Evolutionary conservation across 2,329 filamentous ascomycete species (phyloP).

Genomic region (Fragosphaeria purpurea): DNA sequence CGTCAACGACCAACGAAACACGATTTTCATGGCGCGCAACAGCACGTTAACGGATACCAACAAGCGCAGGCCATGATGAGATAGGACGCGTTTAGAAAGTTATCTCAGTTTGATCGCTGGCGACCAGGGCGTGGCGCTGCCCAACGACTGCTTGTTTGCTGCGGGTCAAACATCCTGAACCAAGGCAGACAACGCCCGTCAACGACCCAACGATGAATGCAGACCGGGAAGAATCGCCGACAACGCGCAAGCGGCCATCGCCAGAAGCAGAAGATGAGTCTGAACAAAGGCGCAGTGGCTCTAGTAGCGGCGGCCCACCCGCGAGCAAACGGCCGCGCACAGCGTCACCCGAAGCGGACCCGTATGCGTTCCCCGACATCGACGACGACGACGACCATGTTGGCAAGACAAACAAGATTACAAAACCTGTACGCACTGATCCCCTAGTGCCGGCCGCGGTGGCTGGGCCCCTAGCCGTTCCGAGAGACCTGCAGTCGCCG

Average conservation of each 20-base stretch:
- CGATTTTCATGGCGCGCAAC: too few species aligned
- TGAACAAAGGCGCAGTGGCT: background rate
- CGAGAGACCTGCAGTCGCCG: too few species aligned
- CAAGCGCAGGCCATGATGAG: too few species aligned
- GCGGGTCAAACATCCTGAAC: too few species aligned
- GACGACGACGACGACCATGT: background rate
- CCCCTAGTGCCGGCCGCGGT: too few species aligned
- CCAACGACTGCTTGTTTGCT: too few species aligned
- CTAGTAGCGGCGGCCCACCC: background rate
- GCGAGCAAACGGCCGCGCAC: background rate
- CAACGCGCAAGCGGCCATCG: conserved; percentile 6
- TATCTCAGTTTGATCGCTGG: too few species aligned
- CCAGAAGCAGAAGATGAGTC: background rate
- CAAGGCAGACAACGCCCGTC: background rate
- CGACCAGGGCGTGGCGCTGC: too few species aligned
- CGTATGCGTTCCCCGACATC: conserved; percentile 3
- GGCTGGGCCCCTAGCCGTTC: too few species aligned
- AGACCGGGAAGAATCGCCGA: conserved; percentile 1
- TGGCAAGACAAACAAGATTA: background rate
- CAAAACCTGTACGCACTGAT: background rate
- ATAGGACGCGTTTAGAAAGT: too few species aligned
- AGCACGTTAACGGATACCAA: too few species aligned
- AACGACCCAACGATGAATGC: conserved; percentile 4
- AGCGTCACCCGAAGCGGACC: background rate
- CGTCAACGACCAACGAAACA: too few species aligned